Base-by-base conservation (phyloP, 1,284 basidiomycete species). In the Apiotrichum mycotoxinovorans region DNA sequence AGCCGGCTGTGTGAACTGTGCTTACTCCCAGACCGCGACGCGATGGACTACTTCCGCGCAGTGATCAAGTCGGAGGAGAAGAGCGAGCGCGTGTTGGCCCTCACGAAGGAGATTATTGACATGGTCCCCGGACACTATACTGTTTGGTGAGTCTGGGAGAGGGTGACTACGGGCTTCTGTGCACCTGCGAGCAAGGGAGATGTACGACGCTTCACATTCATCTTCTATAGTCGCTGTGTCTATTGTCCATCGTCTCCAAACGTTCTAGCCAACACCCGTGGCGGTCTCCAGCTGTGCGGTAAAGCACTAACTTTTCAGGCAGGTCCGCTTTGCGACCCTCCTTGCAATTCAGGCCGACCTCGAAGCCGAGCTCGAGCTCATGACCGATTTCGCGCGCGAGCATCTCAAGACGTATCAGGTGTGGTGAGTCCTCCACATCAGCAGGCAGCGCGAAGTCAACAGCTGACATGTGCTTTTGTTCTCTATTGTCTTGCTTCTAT, bases 361-460 rank as follows among this genome's bases (percentile, higher is more conserved):
- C 56, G 81, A 85, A 23, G 79, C 77, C 14, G 93, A 97, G 78
- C 82, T 95, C 12, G 78, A 79, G 52, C 80, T 92, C 50, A 91
- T 95, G 84, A 88, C 94, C 76, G 84, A 86, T 62, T 82, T 94
- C 57, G 88, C 91, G 30, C 81, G 87, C 63, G 82, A 83, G 61
- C 86, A 86, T 74, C 83, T 95, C 69, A 97, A 97, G 80, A 90
- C 86, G 15, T 97, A 97, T 75, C 93, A 97, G 80, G 92, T 96
- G 45, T 97, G 93, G 93, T 80, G 43, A 57, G 79, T 70, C 4
- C n/a, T n/a, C n/a, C n/a, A n/a, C n/a, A 15, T 25, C 23, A n/a
- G 40, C n/a, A n/a, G 4, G n/a, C n/a, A 5, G n/a, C 8, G 9
- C 1, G 8, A 10, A 20, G 9, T 4, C n/a, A 9, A 20, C n/a